Conservation (phyloP, 2,329 filamentous ascomycete genomes). For the Monilinia fructigena region DNA sequence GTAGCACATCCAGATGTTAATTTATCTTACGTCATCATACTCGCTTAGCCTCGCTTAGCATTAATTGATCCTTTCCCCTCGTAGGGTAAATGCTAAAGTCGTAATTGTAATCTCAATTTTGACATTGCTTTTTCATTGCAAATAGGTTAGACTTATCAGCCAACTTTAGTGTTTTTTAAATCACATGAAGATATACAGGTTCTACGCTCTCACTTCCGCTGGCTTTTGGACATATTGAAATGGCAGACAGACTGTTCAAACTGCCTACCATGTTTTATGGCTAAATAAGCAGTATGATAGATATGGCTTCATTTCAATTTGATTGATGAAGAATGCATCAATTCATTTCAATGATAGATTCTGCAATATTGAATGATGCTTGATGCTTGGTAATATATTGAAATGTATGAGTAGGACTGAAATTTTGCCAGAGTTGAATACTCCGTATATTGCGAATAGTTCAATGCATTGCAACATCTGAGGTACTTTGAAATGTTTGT, state of each 20-base stretch:
- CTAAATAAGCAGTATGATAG: neutral
- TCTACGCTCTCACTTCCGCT: neutral
- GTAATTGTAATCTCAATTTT: neutral
- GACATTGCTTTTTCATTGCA: neutral
- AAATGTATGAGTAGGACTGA: too few relatives aligned
- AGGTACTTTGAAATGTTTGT: too few relatives aligned
- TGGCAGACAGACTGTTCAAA: too few relatives aligned
- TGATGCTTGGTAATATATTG: too few relatives aligned
- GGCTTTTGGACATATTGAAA: neutral
- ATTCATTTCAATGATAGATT: neutral
- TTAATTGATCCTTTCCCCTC: neutral
- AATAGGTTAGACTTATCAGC: too few relatives aligned
- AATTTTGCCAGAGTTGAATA: too few relatives aligned
- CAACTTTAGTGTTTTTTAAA: neutral
- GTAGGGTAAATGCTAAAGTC: neutral
- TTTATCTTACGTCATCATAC: neutral
- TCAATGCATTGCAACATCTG: too few relatives aligned
- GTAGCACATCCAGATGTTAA: neutral
- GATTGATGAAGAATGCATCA: neutral
- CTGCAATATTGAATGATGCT: neutral
- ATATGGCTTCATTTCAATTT: neutral
- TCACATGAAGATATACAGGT: neutral
- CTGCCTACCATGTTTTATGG: too few relatives aligned
- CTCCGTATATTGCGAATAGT: too few relatives aligned
- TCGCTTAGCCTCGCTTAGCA: neutral